A percentile compares a stretch with the other conserved stretches of the same genome.
phyloP scores from a whole-genome alignment of 192 early-diverging fungal genomes.

The Rhizophagus sp. region DNA sequence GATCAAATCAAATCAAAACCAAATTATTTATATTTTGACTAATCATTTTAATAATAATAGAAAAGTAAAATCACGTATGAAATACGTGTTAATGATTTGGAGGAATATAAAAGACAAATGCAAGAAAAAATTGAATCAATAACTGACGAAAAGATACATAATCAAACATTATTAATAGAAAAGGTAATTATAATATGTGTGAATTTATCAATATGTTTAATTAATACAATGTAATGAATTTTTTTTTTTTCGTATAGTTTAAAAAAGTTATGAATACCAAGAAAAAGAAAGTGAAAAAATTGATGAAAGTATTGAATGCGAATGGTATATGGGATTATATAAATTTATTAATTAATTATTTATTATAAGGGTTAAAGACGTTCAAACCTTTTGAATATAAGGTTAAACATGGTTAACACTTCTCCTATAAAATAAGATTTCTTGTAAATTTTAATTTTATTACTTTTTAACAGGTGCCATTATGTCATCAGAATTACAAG shows the following conservation, averaged over 20 bases:
- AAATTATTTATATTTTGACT: background rate
- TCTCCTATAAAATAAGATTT: too few species aligned
- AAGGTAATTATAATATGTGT: background rate
- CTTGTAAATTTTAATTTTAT: too few species aligned
- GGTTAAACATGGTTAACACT: too few species aligned
- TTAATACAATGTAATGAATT: too few species aligned
- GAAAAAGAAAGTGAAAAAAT: conserved; percentile 19
- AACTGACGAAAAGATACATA: background rate
- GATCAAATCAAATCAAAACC: background rate
- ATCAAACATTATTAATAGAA: conserved; percentile 5
- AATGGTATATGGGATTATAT: background rate
- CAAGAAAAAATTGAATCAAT: conserved; percentile 7
- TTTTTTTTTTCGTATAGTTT: background rate
- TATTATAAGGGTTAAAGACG: too few species aligned
- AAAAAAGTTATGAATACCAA: conserved; percentile 6
- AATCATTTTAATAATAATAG: background rate
- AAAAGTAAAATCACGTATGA: background rate
- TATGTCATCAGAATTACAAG: background rate
- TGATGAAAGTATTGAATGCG: conserved; percentile 1
- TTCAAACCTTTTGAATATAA: too few species aligned
- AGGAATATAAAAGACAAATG: too few species aligned
- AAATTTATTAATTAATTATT: too few species aligned
- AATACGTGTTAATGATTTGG: background rate
- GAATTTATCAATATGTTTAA: too few species aligned
- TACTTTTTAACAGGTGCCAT: background rate